A percentile compares a stretch with the other conserved stretches of the same genome.
Evolutionary conservation across 2,329 filamentous ascomycete species (phyloP).

Genomic region (Calonectria multiphialidica): DNA sequence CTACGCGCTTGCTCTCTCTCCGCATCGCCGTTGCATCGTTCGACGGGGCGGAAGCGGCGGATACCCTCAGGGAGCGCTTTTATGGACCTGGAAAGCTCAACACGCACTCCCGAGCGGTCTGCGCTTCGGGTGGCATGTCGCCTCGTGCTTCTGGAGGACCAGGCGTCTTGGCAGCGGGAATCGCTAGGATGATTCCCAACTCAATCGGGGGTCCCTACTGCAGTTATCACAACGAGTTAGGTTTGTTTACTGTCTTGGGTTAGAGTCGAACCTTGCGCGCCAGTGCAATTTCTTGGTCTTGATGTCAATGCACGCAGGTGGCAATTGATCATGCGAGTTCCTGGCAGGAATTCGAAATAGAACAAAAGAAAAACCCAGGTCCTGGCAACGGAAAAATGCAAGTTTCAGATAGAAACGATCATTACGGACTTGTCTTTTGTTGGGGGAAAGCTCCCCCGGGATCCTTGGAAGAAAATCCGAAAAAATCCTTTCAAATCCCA

Average conservation of each 20-base stretch:
- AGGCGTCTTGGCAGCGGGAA: slow-evolving; percentile 3
- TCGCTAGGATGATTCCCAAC: neutral
- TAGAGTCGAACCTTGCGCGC: neutral
- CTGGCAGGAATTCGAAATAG: neutral
- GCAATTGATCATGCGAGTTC: neutral
- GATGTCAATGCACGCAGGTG: neutral
- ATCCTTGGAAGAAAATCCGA: neutral
- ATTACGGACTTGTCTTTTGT: neutral
- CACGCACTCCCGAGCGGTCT: neutral
- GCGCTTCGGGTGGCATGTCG: neutral
- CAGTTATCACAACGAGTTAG: neutral
- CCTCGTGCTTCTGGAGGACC: neutral
- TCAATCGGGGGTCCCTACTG: neutral
- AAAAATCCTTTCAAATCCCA: slow-evolving; percentile 8
- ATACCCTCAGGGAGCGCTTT: neutral
- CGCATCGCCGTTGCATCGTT: neutral
- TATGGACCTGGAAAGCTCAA: neutral
- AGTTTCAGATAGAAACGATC: neutral
- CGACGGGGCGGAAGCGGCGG: neutral
- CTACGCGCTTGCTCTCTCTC: neutral
- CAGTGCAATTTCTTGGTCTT: slow-evolving; percentile 1
- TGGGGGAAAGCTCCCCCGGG: neutral
- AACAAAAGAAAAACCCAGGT: neutral
- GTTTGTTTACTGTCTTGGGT: neutral
- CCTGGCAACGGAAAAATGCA: neutral